Evolutionary conservation across 2,329 filamentous ascomycete species (phyloP), one percentile per base, ranked within the genome.

Genomic region (Venturia aucupariae): DNA sequence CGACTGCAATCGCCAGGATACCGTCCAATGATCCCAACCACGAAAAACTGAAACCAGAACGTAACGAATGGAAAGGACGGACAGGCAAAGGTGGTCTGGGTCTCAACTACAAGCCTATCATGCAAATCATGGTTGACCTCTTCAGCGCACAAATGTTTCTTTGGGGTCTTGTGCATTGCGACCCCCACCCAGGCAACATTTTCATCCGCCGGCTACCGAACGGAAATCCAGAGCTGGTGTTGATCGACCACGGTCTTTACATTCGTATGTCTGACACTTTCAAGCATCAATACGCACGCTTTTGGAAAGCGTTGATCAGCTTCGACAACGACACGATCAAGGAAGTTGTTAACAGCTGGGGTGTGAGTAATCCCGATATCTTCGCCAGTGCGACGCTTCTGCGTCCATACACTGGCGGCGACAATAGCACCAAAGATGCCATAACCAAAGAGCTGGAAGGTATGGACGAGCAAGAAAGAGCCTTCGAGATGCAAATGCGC

Each of bases 111-210:
- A 90, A 89, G 71, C 88, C 93, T 66, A 91, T 97, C 66, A 97
- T 97, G 94, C 89, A 88, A 6, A 97, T 91, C 39, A 97, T 97
- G 86, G 85, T 97, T 61, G 93, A 97, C 74, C 83, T 97, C 41
- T 99, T 97, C 79, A 90, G 88, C n/a, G 92, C 91, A 2, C 93
- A 97, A 73, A 97, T 97, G 83, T 99, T 97, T 80, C 88, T 96
- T 68, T 97, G 91, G 90, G 94, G 94, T 15, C 84, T 90, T 54
- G 90, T 97, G 0, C 93, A 99, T 78, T 97, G 93, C 77, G 94
- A 99, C 74, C 94, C 94, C 11, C 94, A 99, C 72, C 94, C 94
- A 0, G 93, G 93, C 35, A 99, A 99, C 77, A 94, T 97, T 74
- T 96, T 99, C 78, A 88, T 97, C 72, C 89, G 94, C 10, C 88